Evolutionary conservation across 1,139 yeast genomes (phyloP).

Genomic region (Pichia sp.): DNA sequence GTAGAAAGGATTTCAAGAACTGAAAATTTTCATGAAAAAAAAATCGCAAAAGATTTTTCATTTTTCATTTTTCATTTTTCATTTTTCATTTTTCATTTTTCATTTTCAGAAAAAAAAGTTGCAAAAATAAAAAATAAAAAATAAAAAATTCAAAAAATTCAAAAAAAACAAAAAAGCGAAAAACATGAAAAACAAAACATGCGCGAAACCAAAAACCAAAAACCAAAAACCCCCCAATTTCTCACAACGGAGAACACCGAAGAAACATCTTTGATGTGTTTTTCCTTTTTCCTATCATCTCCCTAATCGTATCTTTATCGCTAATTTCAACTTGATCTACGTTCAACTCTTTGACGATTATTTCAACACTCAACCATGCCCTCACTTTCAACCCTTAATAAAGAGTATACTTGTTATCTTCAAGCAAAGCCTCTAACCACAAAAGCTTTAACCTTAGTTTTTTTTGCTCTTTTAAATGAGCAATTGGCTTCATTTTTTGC

Average conservation of each 20-base stretch:
- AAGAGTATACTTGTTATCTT: slow-evolving; percentile 1
- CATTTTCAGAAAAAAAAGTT: too few species aligned
- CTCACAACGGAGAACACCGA: background rate
- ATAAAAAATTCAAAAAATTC: background rate
- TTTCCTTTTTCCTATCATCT: too few species aligned
- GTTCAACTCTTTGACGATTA: background rate
- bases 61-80: background rate
- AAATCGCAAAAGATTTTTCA: background rate
- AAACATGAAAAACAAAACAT: background rate
- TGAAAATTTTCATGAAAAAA: slow-evolving; percentile 5
- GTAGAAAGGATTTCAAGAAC: background rate
- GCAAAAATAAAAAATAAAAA: background rate
- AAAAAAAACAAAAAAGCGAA: slow-evolving; percentile 1
- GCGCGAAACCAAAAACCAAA: background rate
- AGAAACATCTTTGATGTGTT: too few species aligned
- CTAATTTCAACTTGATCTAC: too few species aligned
- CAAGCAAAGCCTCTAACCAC: slow-evolving; percentile 46
- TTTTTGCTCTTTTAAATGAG: slow-evolving; percentile 54
- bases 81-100: too few species aligned
- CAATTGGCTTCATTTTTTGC: slow-evolving; percentile 49
- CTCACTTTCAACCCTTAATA: background rate
- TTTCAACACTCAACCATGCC: background rate
- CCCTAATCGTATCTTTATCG: background rate
- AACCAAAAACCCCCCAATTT: background rate
- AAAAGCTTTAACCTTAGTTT: slow-evolving; percentile 54